Evolutionary conservation across 2,329 filamentous ascomycete species (phyloP), one percentile per base, ranked within the genome.

Genomic region (Albophoma yamanashiensis): DNA sequence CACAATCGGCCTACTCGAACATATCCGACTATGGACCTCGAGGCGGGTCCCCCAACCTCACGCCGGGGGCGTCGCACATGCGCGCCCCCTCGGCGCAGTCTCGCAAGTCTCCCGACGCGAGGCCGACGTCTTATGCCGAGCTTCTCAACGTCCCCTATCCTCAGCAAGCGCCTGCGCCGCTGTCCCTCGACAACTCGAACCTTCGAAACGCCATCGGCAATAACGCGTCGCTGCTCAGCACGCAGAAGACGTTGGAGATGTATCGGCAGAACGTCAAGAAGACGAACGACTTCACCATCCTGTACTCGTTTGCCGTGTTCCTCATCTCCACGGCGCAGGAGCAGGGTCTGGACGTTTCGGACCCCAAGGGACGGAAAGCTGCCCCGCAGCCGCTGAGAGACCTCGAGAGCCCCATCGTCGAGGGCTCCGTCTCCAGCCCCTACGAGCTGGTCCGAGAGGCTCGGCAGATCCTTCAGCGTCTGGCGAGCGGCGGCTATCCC

Each of bases 251-350:
- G 1, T 83, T 99, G 56, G 92, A 97, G 59, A 97, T 97, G 93
- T 99, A 99, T 73, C 85, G 93, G 53, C 88, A 89, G 59, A 99
- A 97, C 69, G 91, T 97, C 61, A 97, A 97, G 78, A 99, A 99
- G 78, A 96, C 94, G 3, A 94, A 89, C 63, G 92, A 97, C 73
- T 82, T 88, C 20, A 87, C 89, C 4, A 89, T 96, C 40, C 92
- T 97, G 73, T 97, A 97, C 73, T 94, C 96, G 38, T 97, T 99
- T 75, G 94, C 94, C 2, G 84, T 97, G 43, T 96, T 96, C 73
- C 86, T 99, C 78, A 88, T 97, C 66, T 90, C 92, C 55, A 88
- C 91, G 1, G 92, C 93, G 47, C 89, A 91, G 71, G 90, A 96
- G 70, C 83, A 89, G 70, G 86, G 85, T 2, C 68, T 87, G 25